Evolutionary conservation across 257 asterid genomes (phyloP), one percentile per base, ranked within the genome.

Genomic region (Gentiana macrophylla): DNA sequence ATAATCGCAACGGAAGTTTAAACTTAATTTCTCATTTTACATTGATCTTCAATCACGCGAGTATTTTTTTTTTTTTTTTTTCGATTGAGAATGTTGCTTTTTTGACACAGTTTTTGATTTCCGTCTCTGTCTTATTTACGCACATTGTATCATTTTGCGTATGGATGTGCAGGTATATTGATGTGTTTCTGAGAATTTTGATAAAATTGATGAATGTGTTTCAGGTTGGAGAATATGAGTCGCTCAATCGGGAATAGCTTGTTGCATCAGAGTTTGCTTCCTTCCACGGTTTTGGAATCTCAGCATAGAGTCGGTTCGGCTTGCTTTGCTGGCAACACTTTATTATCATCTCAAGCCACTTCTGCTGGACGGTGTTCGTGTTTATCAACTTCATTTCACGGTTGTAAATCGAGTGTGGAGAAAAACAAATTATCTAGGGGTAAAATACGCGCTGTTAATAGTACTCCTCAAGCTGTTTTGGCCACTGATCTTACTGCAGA

Each of bases 181-280:
- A 7, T 10, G 8, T 41, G 46, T 41, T 10, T 5, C 6, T 41
- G 46, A 41, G 46, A 10, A 41, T 41, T 41, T 41, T 41, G 46
- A 41, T 4, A 41, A 24, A 24, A 5, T 41, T 41, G 46, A 10
- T 41, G 1, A 10, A 5, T 41, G 46, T 61, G 33, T 37, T 47
- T 34, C 38, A 53, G 62, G 66, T 9, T 10, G 37, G 32, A 35
- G 68, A 70, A 49, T 56, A 86, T 88, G 99, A 88, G 85, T 71
- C 86, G 67, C 67, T 52, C 89, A 38, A 62, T 88, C 37, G 80
- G 97, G 86, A 86, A 86, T 80, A 83, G 80, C 76, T 78, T 81
- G 85, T 71, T 79, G 78, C 84, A 73, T 67, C 94, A 70, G 79
- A 77, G 81, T 70, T 78, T 71, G 46, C 83, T 77, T 74, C 76